Evolutionary conservation across 768 basidiomycete species (phyloP), one percentile per base, ranked within the genome.

Genomic region (Termitomyces sp.): DNA sequence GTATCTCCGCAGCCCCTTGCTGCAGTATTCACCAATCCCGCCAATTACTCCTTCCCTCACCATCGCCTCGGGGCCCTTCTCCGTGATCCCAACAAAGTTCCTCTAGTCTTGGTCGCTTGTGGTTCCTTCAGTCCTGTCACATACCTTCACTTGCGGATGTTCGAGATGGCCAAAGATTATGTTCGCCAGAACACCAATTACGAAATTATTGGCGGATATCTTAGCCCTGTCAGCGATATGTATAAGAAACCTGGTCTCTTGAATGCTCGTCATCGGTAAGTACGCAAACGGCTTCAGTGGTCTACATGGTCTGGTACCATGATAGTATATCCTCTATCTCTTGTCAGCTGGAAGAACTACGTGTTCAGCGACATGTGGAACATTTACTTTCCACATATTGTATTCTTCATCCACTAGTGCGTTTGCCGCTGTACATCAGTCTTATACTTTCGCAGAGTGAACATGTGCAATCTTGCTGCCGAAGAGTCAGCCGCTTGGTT

Each of bases 111-210:
- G 60, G 93, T 99, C 58, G 97, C 94, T 45, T 99, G 97, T 67
- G 97, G 96, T 28, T 96, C 93, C 54, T 98, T 98, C 83, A 95
- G 92, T 65, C 96, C 96, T 11, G 89, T 97, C 60, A 97, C 95
- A n/a, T 96, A 94, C 67, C 88, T 96, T 51, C 94, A 97, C 67
- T 83, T 98, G 59, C 91, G 97, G 63, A 98, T 99, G 94, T 99
- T 98, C 73, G 97, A 98, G 70, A 98, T 99, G 97, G 97, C 96
- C 55, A 90, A 89, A 73, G 97, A 98, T 77, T 94, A 94, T 66
- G 84, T 91, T 52, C 85, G 92, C 51, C 90, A 94, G 64, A 92
- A 94, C 70, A 94, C 92, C 47, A 77, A 90, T 61, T 97, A 91
- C 66, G 93, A 97, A 72, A 91, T 99, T 64, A 79, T 98, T 65